These are phyloP conservation scores for Microdochium nivale DNA, from an alignment of 2,329 filamentous ascomycete genomes.

Conservation along the genomic window DNA sequence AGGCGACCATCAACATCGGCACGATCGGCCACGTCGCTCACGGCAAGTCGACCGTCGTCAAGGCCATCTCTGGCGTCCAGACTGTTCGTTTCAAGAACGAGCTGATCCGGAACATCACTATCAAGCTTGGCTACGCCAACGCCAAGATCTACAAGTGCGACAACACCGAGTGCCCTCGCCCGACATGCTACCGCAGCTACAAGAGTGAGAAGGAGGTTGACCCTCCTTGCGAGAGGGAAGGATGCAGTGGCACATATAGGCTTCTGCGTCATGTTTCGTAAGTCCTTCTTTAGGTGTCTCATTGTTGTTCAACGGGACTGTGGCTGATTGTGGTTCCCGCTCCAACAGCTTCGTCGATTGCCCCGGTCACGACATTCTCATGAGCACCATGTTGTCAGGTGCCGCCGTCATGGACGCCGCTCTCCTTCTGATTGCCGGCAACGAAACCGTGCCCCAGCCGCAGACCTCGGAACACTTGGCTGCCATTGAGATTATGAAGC, in stretches of 20 bases:
- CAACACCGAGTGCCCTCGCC: conserved; percentile 80
- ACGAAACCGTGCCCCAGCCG: conserved; percentile 96
- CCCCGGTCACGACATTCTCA: conserved; percentile 99
- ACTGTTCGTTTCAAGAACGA: conserved; percentile 99
- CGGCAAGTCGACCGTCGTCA: conserved; percentile 97
- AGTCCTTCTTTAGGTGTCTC: conserved; percentile 28
- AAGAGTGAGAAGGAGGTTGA: conserved; percentile 99
- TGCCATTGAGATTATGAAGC: conserved; percentile 99
- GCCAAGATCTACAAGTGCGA: conserved; percentile 99
- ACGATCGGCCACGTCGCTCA: conserved; percentile 98
- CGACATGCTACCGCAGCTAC: conserved; percentile 92
- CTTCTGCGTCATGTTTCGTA: conserved; percentile 88
- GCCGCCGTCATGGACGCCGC: conserved; percentile 99
- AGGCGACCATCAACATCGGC: conserved; percentile 98
- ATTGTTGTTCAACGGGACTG: not conserved
- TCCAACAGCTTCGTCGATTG: conserved; percentile 87
- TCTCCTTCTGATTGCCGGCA: conserved; percentile 90
- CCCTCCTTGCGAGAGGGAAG: conserved; percentile 88
- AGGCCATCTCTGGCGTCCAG: conserved; percentile 97
- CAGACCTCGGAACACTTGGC: conserved; percentile 98
- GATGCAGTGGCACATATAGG: conserved; percentile 80
- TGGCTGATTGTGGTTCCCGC: conserved; percentile 13
- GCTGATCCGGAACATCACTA: conserved; percentile 97
- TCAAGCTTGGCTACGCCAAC: conserved; percentile 99
- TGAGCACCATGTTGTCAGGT: conserved; percentile 99